Base-by-base conservation (phyloP, 1,284 basidiomycete genomes). In the Heterobasidion occidentale region DNA sequence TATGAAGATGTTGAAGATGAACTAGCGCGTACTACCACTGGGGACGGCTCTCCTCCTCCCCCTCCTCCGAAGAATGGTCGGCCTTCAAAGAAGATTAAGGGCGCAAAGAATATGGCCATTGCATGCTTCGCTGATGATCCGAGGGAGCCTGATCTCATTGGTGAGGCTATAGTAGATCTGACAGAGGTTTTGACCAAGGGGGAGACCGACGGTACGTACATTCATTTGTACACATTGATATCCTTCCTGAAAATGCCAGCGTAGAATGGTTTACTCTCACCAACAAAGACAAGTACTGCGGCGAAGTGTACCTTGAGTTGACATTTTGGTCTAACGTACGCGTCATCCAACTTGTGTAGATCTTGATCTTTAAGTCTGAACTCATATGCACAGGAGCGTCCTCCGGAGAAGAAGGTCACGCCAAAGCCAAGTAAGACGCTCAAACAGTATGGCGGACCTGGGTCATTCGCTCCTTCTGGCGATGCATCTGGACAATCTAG, bases 61-160 rank as follows among this genome's bases (percentile, higher is more conserved):
- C 80, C 75, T 34, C 88, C 82, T 38, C 86, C 83, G 11, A 73
- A 71, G 54, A 83, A 81, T 65, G 66, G 69, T 42, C 67, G 75
- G 64, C 73, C 71, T n/a, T 67, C 71, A 9, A 83, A 80, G 69
- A 83, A 77, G 53, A 81, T 88, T 49, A 83, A 84, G 65, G 88
- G 88, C 52, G 88, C 86, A 56, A 90, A 84, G 69, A 77, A 74
- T 42, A 88, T 99, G 84, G 81, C 80, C 62, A 68, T 99, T 48
- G 81, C 88, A 36, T 95, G 94, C 70, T 99, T 89, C 70, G 96
- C 97, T 14, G 95, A 98, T 70, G 96, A 99, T 71, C 79, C 89
- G 54, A 87, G 92, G 60, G 95, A 99, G 66, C 96, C 97, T 53
- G 94, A 96, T 66, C 78, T 98, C 62, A 96, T 99, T 68, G 97